Base-by-base conservation (phyloP, 768 basidiomycete species). In the Obba rivulosa region DNA sequence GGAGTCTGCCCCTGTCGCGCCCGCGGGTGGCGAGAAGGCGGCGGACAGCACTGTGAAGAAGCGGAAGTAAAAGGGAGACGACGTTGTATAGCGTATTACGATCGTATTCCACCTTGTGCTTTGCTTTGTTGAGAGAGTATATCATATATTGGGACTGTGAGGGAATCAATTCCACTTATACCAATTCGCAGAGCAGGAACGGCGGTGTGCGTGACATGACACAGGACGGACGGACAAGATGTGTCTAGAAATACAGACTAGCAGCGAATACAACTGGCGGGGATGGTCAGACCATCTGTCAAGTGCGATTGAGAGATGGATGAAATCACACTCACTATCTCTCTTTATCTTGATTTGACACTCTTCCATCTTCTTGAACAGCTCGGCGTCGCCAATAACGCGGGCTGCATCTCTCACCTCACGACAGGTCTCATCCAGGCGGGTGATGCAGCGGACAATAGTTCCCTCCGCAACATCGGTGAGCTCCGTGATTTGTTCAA, bases 291-390 rank as follows among this genome's bases (percentile, higher is more conserved):
- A 23, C 14, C 9, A 16, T 22, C 23, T 31, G 38, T 11, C 24
- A 3, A 25, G 31, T n/a, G 18, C 21, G 31, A n/a, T 8, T 37
- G n/a, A n/a, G n/a, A n/a, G n/a, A n/a, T n/a, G n/a, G n/a, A 48
- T 31, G 22, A 21, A 2, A 41, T 41, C 10, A 10, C 2, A 81
- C 92, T 76, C 66, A 93, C 92, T 95, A 65, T 98, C 96, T 65
- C 96, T 73, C 66, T 95, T 95, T 57, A 99, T 97, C 66, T 86
- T 87, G 35, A 81, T 78, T 61, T 97, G 94, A 0, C 89, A 84
- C 57, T 92, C 90, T 60, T 97, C 95, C 93, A 98, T 96, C 66
- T 98, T 98, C 67, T 87, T 88, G 77, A 97, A 96, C 35, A 99
- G 67, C 43, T 90, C 92, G 20, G 87, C 86, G 66, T 98, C 96